These are phyloP conservation scores for Penicillium coprophilum DNA, from an alignment of 495 filamentous ascomycete genomes.

Conservation along the genomic window DNA sequence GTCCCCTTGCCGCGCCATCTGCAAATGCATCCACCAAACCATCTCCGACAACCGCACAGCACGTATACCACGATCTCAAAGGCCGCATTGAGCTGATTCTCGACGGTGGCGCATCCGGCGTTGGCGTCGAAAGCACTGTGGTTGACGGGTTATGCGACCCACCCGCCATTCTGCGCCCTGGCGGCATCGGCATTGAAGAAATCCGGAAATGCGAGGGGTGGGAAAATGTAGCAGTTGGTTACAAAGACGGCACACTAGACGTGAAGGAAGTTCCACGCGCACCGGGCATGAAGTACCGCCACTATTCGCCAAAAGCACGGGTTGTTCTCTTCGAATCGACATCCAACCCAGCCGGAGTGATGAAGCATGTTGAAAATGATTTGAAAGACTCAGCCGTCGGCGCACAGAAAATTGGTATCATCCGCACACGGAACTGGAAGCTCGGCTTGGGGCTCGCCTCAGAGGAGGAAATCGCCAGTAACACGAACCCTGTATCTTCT, in stretches of 20 bases:
- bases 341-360: constrained; percentile 31
- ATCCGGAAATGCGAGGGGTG: constrained; percentile 73
- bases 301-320: constrained; percentile 89
- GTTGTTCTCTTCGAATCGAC: constrained; percentile 77
- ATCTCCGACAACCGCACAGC: constrained; percentile 82
- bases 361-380: constrained; percentile 38
- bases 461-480: constrained; percentile 26
- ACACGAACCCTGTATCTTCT: constrained; percentile 26
- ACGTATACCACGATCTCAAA: constrained; percentile 82
- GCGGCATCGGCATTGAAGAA: constrained; percentile 86
- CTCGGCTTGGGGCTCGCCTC: constrained; percentile 35
- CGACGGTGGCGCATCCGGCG: constrained; percentile 80
- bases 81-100: constrained; percentile 86
- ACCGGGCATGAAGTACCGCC: constrained; percentile 98
- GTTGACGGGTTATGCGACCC: constrained; percentile 84
- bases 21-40: constrained; percentile 93
- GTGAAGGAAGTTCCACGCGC: constrained; percentile 64
- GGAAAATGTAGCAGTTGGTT: constrained; percentile 72
- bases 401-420: constrained; percentile 47
- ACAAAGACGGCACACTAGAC: constrained; percentile 59
- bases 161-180: constrained; percentile 80
- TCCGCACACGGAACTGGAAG: constrained; percentile 48
- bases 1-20: constrained; percentile 88
- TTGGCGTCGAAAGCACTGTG: constrained; percentile 96
- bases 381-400: constrained; percentile 37